Evolutionary conservation across 2,329 filamentous ascomycete genomes (phyloP).

Genomic region (Penicillium frequentans): DNA sequence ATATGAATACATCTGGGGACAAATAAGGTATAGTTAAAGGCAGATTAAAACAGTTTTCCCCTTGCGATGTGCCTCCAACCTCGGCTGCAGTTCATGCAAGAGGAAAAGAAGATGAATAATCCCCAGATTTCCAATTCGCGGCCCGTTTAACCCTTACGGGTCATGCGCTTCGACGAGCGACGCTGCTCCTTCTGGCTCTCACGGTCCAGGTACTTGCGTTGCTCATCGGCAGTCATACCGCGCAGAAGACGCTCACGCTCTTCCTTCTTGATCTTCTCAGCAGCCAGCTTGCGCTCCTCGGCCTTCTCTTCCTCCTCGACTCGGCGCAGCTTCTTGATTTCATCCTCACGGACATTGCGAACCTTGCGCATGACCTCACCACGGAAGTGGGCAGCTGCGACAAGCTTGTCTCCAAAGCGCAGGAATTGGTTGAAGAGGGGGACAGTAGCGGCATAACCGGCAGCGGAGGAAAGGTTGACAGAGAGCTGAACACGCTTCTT

Average conservation of each 20-base stretch:
- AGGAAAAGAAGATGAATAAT: constrained; percentile 18
- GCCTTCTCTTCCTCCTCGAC: constrained; percentile 70
- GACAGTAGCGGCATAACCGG: constrained; percentile 64
- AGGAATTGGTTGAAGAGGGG: constrained; percentile 81
- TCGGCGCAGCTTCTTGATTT: constrained; percentile 76
- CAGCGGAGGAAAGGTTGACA: constrained; percentile 59
- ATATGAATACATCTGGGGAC: constrained; percentile 24
- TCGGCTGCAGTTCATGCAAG: not conserved
- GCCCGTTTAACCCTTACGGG: constrained; percentile 47
- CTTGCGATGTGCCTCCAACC: not conserved
- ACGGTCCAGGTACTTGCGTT: constrained; percentile 81
- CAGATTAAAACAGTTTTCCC: constrained; percentile 20
- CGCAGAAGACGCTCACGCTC: constrained; percentile 84
- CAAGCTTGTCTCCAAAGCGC: constrained; percentile 80
- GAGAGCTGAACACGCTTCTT: constrained; percentile 85
- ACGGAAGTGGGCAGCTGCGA: constrained; percentile 77
- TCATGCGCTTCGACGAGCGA: constrained; percentile 64
- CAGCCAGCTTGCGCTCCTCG: constrained; percentile 55
- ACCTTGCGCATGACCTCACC: constrained; percentile 87
- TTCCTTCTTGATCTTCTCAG: constrained; percentile 72
- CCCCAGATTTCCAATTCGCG: constrained; percentile 3
- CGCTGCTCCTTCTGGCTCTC: constrained; percentile 72
- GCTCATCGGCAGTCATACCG: constrained; percentile 74
- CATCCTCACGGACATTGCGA: constrained; percentile 74
- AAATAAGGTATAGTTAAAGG: constrained; percentile 19